Conservation (phyloP, 192 early-diverging fungal genomes). For the Mortierella alpina region DNA sequence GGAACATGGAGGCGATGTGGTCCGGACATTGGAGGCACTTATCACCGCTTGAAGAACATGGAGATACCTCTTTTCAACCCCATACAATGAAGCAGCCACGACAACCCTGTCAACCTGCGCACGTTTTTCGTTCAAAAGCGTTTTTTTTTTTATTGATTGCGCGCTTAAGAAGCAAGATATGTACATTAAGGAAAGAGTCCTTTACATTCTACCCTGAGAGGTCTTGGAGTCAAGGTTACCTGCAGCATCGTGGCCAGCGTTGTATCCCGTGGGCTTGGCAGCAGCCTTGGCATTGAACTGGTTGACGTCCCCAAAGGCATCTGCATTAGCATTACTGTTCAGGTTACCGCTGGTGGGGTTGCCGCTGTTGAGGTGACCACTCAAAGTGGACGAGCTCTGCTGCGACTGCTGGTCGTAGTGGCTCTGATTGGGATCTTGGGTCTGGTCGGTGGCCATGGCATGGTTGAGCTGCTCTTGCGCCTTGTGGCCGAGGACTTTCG, state of each 20-base stretch:
- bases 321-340: no score
- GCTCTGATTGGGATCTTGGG: not conserved
- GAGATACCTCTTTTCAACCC: not conserved
- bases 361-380: not conserved
- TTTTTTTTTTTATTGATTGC: not conserved
- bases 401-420: not conserved
- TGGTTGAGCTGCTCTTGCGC: conserved; percentile 28
- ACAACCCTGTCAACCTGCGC: not conserved
- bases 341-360: not conserved
- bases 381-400: not conserved
- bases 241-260: not conserved
- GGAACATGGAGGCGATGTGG: conserved; percentile 60
- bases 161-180: not conserved
- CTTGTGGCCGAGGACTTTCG: conserved; percentile 18
- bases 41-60: conserved; percentile 23
- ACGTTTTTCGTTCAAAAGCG: not conserved
- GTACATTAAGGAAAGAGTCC: not conserved
- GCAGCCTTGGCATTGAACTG: conserved; percentile 29
- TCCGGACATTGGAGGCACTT: conserved; percentile 54
- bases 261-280: not conserved
- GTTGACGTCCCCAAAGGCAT: conserved; percentile 30
- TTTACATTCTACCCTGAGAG: conserved; percentile 13
- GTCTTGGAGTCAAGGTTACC: conserved; percentile 11
- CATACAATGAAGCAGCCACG: not conserved
- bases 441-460: conserved; percentile 6